These are phyloP conservation scores for Coemansia sp. DNA, from an alignment of 192 early-diverging fungal species.

Conservation along the genomic window DNA sequence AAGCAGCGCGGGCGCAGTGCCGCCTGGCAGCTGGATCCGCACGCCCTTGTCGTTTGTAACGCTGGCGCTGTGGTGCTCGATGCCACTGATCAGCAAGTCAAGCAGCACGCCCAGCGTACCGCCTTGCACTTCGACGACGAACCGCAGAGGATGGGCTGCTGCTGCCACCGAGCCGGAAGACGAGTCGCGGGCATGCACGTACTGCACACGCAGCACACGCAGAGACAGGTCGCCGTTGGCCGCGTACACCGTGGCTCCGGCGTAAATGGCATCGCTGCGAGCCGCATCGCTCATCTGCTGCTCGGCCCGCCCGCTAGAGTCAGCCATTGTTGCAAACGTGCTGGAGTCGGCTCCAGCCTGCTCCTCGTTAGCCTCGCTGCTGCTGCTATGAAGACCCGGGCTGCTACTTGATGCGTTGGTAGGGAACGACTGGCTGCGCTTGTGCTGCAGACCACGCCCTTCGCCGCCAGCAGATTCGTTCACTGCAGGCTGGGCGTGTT, in stretches of 20 bases:
- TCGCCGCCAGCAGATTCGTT: conserved; percentile 6
- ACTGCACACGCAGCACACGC: conserved; percentile 51
- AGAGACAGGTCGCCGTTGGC: conserved; percentile 51
- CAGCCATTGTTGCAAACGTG: background rate
- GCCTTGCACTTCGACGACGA: conserved; percentile 65
- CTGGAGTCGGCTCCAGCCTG: background rate
- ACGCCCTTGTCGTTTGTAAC: conserved; percentile 57
- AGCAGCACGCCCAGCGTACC: conserved; percentile 62
- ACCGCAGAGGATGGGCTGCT: conserved; percentile 19
- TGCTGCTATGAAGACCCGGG: conserved; percentile 17
- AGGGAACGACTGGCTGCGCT: conserved; percentile 55
- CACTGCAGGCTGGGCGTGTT: background rate
- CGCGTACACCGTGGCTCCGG: conserved; percentile 47
- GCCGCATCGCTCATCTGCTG: conserved; percentile 43
- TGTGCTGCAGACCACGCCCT: conserved; percentile 33
- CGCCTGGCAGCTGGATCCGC: conserved; percentile 31
- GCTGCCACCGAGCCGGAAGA: background rate
- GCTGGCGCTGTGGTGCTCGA: conserved; percentile 45
- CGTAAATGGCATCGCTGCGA: conserved; percentile 37
- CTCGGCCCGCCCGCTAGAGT: conserved; percentile 13
- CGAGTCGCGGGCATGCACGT: conserved; percentile 20
- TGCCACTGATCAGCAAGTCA: conserved; percentile 63
- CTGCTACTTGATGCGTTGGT: conserved; percentile 10
- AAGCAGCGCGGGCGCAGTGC: conserved; percentile 31
- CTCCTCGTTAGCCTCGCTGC: conserved; percentile 1